A percentile compares a stretch with the other conserved stretches of the same genome.
phyloP scores from a whole-genome alignment of 345 rosid genomes.

The Brassica incana region DNA sequence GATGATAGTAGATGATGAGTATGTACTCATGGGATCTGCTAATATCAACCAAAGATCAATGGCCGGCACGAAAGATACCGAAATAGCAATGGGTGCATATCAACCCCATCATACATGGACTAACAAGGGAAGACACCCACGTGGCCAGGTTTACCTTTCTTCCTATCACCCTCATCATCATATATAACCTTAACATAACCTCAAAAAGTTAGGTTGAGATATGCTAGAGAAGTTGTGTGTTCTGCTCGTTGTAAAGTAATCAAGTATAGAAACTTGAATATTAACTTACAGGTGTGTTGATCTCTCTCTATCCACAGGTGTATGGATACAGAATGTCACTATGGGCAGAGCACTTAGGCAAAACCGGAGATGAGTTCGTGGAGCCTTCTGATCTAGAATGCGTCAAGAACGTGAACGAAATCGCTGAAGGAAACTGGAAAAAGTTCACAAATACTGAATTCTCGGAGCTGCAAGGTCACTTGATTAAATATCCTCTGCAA shows the following conservation, averaged over 20 bases:
- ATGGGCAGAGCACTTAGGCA: slow-evolving; percentile 91
- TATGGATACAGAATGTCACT: slow-evolving; percentile 92
- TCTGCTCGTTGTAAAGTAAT: background rate
- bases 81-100: slow-evolving; percentile 96
- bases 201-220: background rate
- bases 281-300: background rate
- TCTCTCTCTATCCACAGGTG: slow-evolving; percentile 45
- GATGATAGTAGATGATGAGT: slow-evolving; percentile 92
- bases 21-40: slow-evolving; percentile 83
- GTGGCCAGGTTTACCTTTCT: slow-evolving; percentile 64
- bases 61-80: slow-evolving; percentile 95
- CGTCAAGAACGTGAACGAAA: slow-evolving; percentile 56
- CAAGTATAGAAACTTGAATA: background rate
- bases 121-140: slow-evolving; percentile 57
- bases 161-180: slow-evolving; percentile 4
- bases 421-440: slow-evolving; percentile 69
- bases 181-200: slow-evolving; percentile 4
- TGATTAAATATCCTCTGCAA: slow-evolving; percentile 71
- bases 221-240: slow-evolving; percentile 4
- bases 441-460: slow-evolving; percentile 42
- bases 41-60: slow-evolving; percentile 95
- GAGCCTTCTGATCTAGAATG: slow-evolving; percentile 65
- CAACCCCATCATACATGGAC: slow-evolving; percentile 83
- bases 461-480: slow-evolving; percentile 68
- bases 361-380: slow-evolving; percentile 38